Evolutionary conservation across 139 green algal species (phyloP), one percentile per base, ranked within the genome.

Genomic region (Axilococcus clingmanii): DNA sequence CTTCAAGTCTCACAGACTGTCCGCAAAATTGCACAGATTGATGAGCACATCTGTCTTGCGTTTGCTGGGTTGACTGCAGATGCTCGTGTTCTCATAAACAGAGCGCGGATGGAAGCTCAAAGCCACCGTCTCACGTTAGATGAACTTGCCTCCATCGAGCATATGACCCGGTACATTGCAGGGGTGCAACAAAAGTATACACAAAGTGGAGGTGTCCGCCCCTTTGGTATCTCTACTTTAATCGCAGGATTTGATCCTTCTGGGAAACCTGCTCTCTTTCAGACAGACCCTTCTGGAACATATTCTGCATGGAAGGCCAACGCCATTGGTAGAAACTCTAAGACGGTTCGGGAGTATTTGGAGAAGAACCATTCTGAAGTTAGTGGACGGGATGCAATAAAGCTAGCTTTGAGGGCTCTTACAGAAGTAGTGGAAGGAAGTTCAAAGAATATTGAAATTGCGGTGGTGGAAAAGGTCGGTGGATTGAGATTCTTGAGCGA

Each of bases 171-270:
- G 48, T 84, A 87, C 67, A 82, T 90, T 30, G 82, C 83, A 12
- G 73, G 74, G 14, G 68, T 93, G 16, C 91, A 97, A 71, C 91
- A 98, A 57, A 87, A 87, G 49, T 98, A 96, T 77, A 96, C 89
- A 24, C 91, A 99, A 74, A 94, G 78, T 51, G 88, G 92, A 14
- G 93, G 93, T 40, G 84, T 95, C 47, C 75, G 93, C 6, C 93
- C 93, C 16, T 99, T 98, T 70, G 93, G 93, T 53, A 95, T 99
- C 47, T 95, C 85, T 34, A 96, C 91, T 16, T 80, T 99, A 16
- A 89, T 99, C 40, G 83, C 87, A 17, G 89, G 89, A 17, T 96
- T 96, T 52, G 83, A 91, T 49, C 63, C 57, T 0, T 27, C 61
- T 4, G 79, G 82, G 9, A 59, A 68, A 48, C 87, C 86, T 12